Evolutionary conservation across 345 rosid genomes (phyloP).

Genomic region (Firmiana major): DNA sequence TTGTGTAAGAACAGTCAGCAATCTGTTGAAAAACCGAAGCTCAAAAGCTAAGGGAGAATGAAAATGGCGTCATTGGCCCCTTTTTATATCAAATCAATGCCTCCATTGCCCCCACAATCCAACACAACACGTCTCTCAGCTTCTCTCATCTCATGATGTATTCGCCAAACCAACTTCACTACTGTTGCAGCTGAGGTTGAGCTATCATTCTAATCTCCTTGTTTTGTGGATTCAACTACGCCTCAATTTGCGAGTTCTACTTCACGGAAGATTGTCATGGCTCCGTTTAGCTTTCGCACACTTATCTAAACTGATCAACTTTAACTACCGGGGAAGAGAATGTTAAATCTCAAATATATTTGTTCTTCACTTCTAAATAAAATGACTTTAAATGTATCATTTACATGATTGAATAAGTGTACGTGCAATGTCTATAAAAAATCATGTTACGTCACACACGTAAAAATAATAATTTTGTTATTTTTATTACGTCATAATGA

Average conservation of each 20-base stretch:
- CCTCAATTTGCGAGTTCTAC: constrained; percentile 9
- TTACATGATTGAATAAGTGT: no score
- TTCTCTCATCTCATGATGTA: constrained; percentile 14
- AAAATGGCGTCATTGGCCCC: constrained; percentile 14
- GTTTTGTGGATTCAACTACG: constrained; percentile 2
- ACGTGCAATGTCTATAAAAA: no score
- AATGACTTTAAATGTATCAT: no score
- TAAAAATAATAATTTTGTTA: no score
- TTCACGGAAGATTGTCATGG: not conserved
- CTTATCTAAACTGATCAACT: not conserved
- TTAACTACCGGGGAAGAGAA: not conserved
- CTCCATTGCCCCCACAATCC: constrained; percentile 19
- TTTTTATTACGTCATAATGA: no score
- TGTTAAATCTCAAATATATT: not conserved
- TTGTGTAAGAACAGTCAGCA: constrained; percentile 15
- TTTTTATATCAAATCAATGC: constrained; percentile 27
- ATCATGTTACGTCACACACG: no score
- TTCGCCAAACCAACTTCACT: not conserved
- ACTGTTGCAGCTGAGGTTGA: not conserved
- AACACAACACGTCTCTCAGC: constrained; percentile 18
- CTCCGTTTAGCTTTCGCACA: not conserved
- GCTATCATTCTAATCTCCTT: not conserved
- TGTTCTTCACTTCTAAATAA: not conserved
- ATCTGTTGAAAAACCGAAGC: constrained; percentile 19
- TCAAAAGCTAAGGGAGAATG: constrained; percentile 25